Conservation (phyloP, 495 filamentous ascomycete species). For the Bryoglossum gracile region DNA sequence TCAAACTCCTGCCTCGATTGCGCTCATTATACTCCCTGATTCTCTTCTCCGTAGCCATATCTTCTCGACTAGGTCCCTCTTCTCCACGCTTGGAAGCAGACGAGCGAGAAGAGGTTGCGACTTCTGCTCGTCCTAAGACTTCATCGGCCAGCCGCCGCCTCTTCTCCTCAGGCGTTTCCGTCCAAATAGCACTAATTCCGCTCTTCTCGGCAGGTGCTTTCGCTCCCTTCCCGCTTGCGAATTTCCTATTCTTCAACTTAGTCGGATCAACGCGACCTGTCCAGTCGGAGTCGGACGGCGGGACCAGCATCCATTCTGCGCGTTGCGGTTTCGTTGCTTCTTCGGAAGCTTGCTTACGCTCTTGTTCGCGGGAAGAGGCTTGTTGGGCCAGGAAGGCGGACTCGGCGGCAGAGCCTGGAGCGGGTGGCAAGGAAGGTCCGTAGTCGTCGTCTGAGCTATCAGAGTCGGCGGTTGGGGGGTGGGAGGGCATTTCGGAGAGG, state of each 20-base stretch:
- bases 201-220: constrained; percentile 34
- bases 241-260: constrained; percentile 73
- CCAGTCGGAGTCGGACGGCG: constrained; percentile 59
- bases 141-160: constrained; percentile 71
- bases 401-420: constrained; percentile 28
- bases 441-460: constrained; percentile 43
- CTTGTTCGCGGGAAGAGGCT: neutral
- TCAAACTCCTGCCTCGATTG: constrained; percentile 54
- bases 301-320: constrained; percentile 93
- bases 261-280: constrained; percentile 73
- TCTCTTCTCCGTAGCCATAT: constrained; percentile 40
- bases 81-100: constrained; percentile 3
- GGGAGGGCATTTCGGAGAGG: constrained; percentile 30
- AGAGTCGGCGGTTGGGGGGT: constrained; percentile 25
- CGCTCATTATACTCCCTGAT: constrained; percentile 52
- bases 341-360: constrained; percentile 20
- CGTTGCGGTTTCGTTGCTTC: constrained; percentile 46
- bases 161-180: constrained; percentile 86
- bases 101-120: constrained; percentile 21
- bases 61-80: constrained; percentile 22
- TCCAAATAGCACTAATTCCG: constrained; percentile 65
- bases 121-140: constrained; percentile 64
- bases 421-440: constrained; percentile 72
- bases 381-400: neutral
- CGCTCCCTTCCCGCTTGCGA: constrained; percentile 64